Evolutionary conservation across 768 basidiomycete species (phyloP), one percentile per base, ranked within the genome.

Genomic region (Pulveroboletus sp.): DNA sequence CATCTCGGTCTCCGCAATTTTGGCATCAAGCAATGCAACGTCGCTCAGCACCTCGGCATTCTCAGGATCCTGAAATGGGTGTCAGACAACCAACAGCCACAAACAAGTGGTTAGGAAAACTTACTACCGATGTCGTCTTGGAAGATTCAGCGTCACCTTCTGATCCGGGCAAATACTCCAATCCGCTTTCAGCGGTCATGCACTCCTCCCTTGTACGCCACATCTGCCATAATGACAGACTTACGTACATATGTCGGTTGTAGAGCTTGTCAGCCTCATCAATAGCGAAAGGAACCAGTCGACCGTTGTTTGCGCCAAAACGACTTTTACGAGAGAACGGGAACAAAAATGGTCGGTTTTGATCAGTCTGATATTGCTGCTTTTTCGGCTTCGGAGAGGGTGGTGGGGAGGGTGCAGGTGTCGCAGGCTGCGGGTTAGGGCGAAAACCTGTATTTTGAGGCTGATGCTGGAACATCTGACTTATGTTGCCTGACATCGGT

Each of bases 321-420:
- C 69, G 74, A 43, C 69, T 76, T 36, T 54, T 69, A n/a, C 83
- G 79, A 6, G 93, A 90, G 65, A 96, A 99, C 0, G 96, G 96
- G 66, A 99, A 94, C 53, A 98, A 72, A 66, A 98, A 99, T 1
- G 96, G 95, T 11, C 89, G 78, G 40, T 73, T 83, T 65, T 94
- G 96, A 68, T 99, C 96, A 0, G 96, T 99, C 64, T 98, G 96
- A 66, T 92, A 99, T 65, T 95, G 92, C 64, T 95, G 95, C 66
- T 98, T 97, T 74, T 99, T 99, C 9, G 90, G 92, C 63, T 95
- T 97, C 2, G 83, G 89, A 31, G 82, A 79, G 7, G 80, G 75
- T 0, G 90, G 89, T 0, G 93, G 93, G 0, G 91, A 83, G 2
- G 94, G 93, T 24, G 93, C 92, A 6, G 94, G 94, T 4, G 94